Conservation (phyloP, 805 yeast genomes). For the Sugiyamaella mastotermitis region DNA sequence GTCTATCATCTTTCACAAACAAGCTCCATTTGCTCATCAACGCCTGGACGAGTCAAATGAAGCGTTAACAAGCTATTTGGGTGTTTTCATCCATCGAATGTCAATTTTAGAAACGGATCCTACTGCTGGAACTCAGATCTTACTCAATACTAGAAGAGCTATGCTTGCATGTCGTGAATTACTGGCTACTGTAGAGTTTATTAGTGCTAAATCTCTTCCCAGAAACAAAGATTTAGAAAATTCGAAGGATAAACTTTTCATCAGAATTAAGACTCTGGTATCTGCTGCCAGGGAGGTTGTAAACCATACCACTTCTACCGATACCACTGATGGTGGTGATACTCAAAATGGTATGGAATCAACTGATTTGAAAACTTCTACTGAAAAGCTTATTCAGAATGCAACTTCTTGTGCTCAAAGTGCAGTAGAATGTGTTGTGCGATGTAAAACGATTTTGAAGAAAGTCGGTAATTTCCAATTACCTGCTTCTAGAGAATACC, state of each 20-base stretch:
- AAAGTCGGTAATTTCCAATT: constrained; percentile 28
- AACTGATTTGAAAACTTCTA: constrained; percentile 9
- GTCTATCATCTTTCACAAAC: constrained; percentile 21
- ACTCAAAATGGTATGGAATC: constrained; percentile 27
- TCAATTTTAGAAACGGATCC: constrained; percentile 25
- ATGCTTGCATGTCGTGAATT: constrained; percentile 37
- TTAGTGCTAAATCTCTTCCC: constrained; percentile 24
- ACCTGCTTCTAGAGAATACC: constrained; percentile 24
- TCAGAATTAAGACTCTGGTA: constrained; percentile 30
- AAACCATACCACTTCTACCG: constrained; percentile 19
- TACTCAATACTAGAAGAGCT: constrained; percentile 32
- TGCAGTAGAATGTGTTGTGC: constrained; percentile 31
- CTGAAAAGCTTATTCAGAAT: constrained; percentile 3
- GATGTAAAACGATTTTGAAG: constrained; percentile 23
- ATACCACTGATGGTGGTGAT: too few species aligned
- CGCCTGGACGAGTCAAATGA: constrained; percentile 32
- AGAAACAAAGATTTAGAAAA: constrained; percentile 26
- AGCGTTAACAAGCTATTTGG: constrained; percentile 31
- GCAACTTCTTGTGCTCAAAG: constrained; percentile 26
- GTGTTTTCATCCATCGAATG: constrained; percentile 28
- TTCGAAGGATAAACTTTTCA: constrained; percentile 30
- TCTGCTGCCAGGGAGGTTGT: constrained; percentile 33
- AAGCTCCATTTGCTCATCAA: constrained; percentile 26
- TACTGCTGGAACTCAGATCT: constrained; percentile 27
- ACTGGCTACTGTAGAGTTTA: constrained; percentile 31